Base-by-base conservation (phyloP, 768 basidiomycete genomes). In the Galerina sulciceps region DNA sequence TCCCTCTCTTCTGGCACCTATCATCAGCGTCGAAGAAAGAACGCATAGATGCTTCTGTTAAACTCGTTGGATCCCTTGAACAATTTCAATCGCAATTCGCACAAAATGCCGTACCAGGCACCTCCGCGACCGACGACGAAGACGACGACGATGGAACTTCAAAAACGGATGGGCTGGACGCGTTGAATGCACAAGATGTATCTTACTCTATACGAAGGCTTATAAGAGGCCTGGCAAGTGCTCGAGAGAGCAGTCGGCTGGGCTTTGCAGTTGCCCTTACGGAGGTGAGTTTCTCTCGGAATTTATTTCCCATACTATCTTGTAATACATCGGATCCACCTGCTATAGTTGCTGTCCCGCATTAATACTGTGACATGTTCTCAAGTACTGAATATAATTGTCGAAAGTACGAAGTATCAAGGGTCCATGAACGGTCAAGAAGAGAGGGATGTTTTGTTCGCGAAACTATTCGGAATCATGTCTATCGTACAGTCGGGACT, bases 221-320 rank as follows among this genome's bases (percentile, higher is more conserved):
- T 36, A 77, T 96, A 15, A 82, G 94, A 41, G 96, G 96, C 11
- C 79, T 99, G 31, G 93, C 91, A 0, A 96, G 93, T 71, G 91
- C 94, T 1, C 81, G 95, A 66, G 96, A 99, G 71, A 93, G 93
- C 71, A 96, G 94, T 73, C 77, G 96, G 63, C 77, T 98, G 37
- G 96, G 96, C 15, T 99, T 98, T 70, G 94, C 95, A 9, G 96
- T 99, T 43, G 94, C 95, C 34, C 78, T 99, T 64, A 94, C 96
- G 0, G 96, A 97, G 81, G 96, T 96, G 68, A 65, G 85, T 69
- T 22, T 35, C 22, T 42, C 11, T 52, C 36, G 50, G 13, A 20
- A 56, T 56, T 15, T 34, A 14, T 42, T 55, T 38, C 20, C 45
- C 48, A 51, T 37, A 35, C 38, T 22, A 53, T 23, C 34, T 40